Conservation (phyloP, 495 filamentous ascomycete genomes). For the Copromyces sp. region DNA sequence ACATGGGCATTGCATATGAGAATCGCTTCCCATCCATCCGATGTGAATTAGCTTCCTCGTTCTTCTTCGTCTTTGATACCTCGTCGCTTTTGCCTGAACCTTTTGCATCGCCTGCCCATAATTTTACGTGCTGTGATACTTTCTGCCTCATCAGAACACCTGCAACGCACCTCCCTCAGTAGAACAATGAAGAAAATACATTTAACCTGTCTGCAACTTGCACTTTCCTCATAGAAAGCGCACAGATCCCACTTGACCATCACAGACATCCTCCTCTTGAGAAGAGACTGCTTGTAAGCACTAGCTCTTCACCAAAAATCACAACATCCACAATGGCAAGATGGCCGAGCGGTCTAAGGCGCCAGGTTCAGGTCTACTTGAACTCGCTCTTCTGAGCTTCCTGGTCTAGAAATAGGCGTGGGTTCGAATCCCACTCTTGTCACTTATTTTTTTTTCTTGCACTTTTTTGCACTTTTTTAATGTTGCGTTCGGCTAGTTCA, state of each 20-base stretch:
- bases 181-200: neutral
- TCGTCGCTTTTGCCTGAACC: neutral
- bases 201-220: neutral
- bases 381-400: neutral
- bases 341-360: neutral
- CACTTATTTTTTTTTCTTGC: neutral
- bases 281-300: neutral
- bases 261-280: neutral
- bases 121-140: neutral
- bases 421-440: conserved; percentile 13
- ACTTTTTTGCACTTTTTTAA: neutral
- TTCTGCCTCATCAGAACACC: neutral
- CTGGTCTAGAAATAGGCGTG: conserved; percentile 2
- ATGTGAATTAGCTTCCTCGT: neutral
- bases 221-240: neutral
- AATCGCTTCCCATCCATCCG: no score
- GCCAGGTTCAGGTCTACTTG: neutral
- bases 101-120: neutral
- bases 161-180: neutral
- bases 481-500: neutral
- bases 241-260: neutral
- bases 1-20: no score
- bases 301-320: neutral
- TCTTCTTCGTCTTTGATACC: neutral
- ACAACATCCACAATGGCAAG: neutral